Evolutionary conservation across 2,329 filamentous ascomycete species (phyloP).

Genomic region (Pyrenophora seminiperda): DNA sequence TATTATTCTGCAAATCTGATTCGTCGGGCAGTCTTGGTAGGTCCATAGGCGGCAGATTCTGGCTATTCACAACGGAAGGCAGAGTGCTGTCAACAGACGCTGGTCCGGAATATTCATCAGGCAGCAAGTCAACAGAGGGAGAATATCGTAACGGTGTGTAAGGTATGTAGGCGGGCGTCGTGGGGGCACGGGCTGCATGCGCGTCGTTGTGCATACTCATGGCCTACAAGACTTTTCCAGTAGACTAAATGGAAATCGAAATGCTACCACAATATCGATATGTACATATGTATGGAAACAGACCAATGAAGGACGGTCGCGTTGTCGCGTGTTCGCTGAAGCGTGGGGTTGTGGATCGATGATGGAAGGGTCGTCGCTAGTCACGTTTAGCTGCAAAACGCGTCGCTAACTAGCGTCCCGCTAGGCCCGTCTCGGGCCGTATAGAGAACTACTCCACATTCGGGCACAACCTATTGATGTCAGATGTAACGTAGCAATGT

Average conservation of each 20-base stretch:
- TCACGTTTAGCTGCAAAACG: too few relatives aligned
- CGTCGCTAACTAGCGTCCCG: too few relatives aligned
- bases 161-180: not conserved
- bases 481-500: too few relatives aligned
- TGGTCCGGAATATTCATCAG: not conserved
- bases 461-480: too few relatives aligned
- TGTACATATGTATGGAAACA: not conserved
- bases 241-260: not conserved
- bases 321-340: not conserved
- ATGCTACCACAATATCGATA: not conserved
- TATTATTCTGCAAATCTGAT: constrained; percentile 8
- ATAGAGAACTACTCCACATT: too few relatives aligned
- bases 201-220: not conserved
- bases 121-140: not conserved
- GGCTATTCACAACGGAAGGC: not conserved
- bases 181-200: not conserved
- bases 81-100: not conserved
- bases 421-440: too few relatives aligned
- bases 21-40: not conserved
- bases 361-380: not conserved
- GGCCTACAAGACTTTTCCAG: not conserved
- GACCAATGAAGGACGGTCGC: not conserved
- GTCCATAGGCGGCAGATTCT: constrained; percentile 2
- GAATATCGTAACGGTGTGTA: not conserved
- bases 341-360: not conserved